phyloP scores from a whole-genome alignment of 768 basidiomycete genomes.

The Xerocomellus intermedius region DNA sequence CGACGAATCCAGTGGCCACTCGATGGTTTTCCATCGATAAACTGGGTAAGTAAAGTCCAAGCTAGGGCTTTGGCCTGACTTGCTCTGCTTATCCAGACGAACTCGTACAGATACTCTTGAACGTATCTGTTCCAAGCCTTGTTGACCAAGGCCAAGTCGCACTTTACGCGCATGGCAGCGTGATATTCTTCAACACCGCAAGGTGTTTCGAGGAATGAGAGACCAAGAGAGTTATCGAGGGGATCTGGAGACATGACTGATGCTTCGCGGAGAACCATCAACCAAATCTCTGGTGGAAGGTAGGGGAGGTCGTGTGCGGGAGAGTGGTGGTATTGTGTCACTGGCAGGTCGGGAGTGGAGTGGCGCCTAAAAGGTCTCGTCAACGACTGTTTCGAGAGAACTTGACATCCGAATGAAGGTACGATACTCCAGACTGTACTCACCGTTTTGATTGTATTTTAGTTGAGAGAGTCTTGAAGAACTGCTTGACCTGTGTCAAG shows the following conservation, averaged over 20 bases:
- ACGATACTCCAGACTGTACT: background rate
- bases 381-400: background rate
- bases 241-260: slow-evolving; percentile 44
- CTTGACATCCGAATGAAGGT: background rate
- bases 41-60: slow-evolving; percentile 41
- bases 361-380: slow-evolving; percentile 10
- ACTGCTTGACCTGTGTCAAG: slow-evolving; percentile 16
- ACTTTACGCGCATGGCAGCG: slow-evolving; percentile 47
- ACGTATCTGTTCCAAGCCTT: slow-evolving; percentile 52
- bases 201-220: slow-evolving; percentile 58
- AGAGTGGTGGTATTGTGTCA: slow-evolving; percentile 23
- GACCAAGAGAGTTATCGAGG: slow-evolving; percentile 45
- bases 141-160: slow-evolving; percentile 51
- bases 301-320: slow-evolving; percentile 38
- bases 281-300: slow-evolving; percentile 66
- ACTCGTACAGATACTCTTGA: slow-evolving; percentile 61
- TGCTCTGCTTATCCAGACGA: slow-evolving; percentile 64
- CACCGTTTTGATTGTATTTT: slow-evolving; percentile 22
- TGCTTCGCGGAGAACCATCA: slow-evolving; percentile 60
- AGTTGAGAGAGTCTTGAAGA: slow-evolving; percentile 17
- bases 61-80: slow-evolving; percentile 49
- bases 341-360: slow-evolving; percentile 1
- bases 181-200: slow-evolving; percentile 46
- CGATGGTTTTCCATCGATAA: slow-evolving; percentile 35
- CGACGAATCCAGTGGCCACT: slow-evolving; percentile 56